Evolutionary conservation across 495 filamentous ascomycete genomes (phyloP).

Genomic region (Aspergillus baeticus): DNA sequence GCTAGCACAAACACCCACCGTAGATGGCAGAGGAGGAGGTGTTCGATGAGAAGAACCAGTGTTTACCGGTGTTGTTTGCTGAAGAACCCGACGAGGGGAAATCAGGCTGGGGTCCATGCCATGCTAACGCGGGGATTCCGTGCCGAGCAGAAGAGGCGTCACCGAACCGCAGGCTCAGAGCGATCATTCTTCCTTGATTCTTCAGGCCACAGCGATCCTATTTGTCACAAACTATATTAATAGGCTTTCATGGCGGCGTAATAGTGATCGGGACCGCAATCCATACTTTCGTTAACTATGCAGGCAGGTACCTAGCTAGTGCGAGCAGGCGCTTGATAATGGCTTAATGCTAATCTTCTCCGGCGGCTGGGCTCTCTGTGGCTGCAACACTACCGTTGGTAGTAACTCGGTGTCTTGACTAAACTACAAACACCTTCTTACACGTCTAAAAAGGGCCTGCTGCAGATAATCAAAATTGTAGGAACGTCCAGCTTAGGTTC

Average conservation of each 20-base stretch:
- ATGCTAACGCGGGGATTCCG: no score
- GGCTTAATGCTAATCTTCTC: no score
- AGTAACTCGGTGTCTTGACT: no score
- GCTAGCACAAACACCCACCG: not conserved
- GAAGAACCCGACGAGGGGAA: not conserved
- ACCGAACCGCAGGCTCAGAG: no score
- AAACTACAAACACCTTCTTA: no score
- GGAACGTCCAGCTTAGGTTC: no score
- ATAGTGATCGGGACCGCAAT: not conserved
- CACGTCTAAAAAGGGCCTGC: no score
- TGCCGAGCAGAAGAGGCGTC: no score
- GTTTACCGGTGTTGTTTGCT: not conserved
- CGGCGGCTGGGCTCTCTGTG: no score
- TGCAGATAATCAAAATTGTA: no score
- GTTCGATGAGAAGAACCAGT: not conserved
- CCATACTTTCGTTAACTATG: not conserved
- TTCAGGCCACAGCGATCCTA: not conserved
- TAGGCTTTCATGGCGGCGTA: not conserved
- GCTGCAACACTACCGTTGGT: no score
- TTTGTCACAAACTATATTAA: not conserved
- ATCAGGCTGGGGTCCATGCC: not conserved
- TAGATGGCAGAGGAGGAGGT: not conserved
- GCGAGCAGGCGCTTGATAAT: not conserved
- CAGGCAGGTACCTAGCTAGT: not conserved
- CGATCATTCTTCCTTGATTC: no score